Evolutionary conservation across 2,329 filamentous ascomycete species (phyloP).

Genomic region (Huntiella omanensis): DNA sequence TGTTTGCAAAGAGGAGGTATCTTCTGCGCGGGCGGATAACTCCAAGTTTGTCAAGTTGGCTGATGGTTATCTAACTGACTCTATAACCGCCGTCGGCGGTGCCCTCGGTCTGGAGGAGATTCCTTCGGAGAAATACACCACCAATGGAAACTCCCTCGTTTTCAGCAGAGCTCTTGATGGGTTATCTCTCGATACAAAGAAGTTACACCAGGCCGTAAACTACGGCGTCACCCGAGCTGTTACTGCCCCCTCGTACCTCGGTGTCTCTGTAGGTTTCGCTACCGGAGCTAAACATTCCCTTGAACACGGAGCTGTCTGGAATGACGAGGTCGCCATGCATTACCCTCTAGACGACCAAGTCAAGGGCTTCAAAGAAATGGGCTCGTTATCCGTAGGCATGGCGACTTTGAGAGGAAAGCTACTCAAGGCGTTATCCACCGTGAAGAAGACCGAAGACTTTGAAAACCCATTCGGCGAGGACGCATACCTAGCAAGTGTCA

Average conservation of each 20-base stretch:
- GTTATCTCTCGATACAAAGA: conserved; percentile 34
- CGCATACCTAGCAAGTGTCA: conserved; percentile 32
- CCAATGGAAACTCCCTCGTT: conserved; percentile 28
- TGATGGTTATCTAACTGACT: conserved; percentile 40
- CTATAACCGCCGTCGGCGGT: conserved; percentile 42
- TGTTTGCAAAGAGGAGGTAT: conserved; percentile 26
- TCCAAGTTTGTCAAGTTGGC: conserved; percentile 19
- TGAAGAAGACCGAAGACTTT: conserved; percentile 15
- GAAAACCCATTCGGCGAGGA: conserved; percentile 27
- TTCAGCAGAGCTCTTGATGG: conserved; percentile 43
- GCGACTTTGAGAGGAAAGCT: conserved; percentile 33
- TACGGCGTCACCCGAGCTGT: conserved; percentile 42
- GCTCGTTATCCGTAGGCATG: conserved; percentile 35
- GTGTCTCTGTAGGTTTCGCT: conserved; percentile 39
- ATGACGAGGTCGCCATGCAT: conserved; percentile 35
- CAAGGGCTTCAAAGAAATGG: conserved; percentile 24
- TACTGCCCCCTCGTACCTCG: conserved; percentile 33
- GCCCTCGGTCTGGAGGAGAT: conserved; percentile 45
- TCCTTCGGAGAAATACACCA: conserved; percentile 33
- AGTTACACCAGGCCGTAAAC: conserved; percentile 30
- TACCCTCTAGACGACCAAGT: conserved; percentile 33
- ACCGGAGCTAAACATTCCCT: conserved; percentile 30
- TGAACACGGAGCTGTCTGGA: conserved; percentile 31
- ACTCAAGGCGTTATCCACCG: conserved; percentile 20
- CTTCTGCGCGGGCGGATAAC: conserved; percentile 15